A percentile compares a stretch with the other conserved stretches of the same genome.
These are phyloP conservation scores for Viola odorata DNA, from an alignment of 345 rosid species.

Conservation along the genomic window DNA sequence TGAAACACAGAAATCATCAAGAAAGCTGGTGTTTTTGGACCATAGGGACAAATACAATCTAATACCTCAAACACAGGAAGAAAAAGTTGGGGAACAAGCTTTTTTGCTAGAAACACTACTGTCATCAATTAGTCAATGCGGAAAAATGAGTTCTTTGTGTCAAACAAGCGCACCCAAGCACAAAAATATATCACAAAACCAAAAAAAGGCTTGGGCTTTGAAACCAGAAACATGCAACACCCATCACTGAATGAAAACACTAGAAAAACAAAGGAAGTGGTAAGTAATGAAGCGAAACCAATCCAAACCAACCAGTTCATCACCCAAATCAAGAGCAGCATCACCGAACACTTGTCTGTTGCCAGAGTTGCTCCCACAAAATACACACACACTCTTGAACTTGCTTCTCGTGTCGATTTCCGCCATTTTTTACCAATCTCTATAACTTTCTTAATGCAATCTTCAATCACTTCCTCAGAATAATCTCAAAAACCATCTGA, in stretches of 20 bases:
- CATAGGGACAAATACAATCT: too few species aligned
- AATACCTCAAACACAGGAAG: too few species aligned
- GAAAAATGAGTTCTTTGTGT: too few species aligned
- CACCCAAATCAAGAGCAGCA: slow-evolving; percentile 87
- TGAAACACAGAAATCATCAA: too few species aligned
- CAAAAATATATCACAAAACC: slow-evolving; percentile 5
- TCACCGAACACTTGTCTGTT: slow-evolving; percentile 73
- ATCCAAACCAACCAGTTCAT: slow-evolving; percentile 70
- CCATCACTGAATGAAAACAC: slow-evolving; percentile 4
- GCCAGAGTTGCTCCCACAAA: slow-evolving; percentile 93
- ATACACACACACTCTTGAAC: slow-evolving; percentile 82
- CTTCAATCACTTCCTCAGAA: background rate
- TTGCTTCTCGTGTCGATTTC: slow-evolving; percentile 35
- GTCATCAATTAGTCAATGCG: too few species aligned
- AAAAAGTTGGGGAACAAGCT: too few species aligned
- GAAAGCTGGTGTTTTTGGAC: too few species aligned
- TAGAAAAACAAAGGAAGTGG: slow-evolving; percentile 4
- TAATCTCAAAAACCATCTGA: slow-evolving; percentile 15
- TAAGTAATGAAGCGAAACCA: too few species aligned
- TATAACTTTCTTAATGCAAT: slow-evolving; percentile 8
- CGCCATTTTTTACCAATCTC: slow-evolving; percentile 50
- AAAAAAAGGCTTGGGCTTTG: background rate
- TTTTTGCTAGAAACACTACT: too few species aligned
- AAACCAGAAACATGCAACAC: background rate
- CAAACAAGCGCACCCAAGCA: background rate